phyloP scores from a whole-genome alignment of 225 moss, liverwort and hornwort genomes.

The Asterella californica region DNA sequence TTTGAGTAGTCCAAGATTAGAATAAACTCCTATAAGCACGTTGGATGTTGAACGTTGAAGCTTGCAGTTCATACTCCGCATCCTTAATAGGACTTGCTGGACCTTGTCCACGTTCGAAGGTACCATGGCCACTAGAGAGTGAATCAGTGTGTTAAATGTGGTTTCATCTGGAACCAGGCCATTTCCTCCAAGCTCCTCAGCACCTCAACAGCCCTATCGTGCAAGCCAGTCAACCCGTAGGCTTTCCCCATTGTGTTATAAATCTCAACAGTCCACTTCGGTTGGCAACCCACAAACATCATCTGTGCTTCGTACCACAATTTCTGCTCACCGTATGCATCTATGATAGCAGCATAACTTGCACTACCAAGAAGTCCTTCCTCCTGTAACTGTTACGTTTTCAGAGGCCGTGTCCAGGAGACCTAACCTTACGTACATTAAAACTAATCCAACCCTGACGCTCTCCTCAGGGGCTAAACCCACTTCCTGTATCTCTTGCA shows the following conservation, averaged over 20 bases:
- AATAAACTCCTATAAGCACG: constrained; percentile 36
- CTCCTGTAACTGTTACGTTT: constrained; percentile 8
- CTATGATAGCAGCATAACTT: constrained; percentile 43
- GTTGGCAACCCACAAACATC: constrained; percentile 25
- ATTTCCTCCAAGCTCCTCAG: constrained; percentile 26
- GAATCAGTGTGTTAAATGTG: constrained; percentile 44
- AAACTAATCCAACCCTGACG: constrained; percentile 36
- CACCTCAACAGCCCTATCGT: constrained; percentile 30
- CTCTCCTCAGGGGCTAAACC: constrained; percentile 48
- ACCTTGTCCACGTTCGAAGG: constrained; percentile 23
- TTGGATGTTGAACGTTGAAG: constrained; percentile 36
- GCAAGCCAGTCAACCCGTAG: constrained; percentile 33
- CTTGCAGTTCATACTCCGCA: constrained; percentile 22
- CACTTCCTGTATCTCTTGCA: constrained; percentile 54
- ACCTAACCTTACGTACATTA: constrained; percentile 41
- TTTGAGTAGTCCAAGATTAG: constrained; percentile 28
- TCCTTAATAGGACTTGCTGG: constrained; percentile 13
- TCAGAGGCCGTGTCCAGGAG: constrained; percentile 30
- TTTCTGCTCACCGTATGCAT: constrained; percentile 35
- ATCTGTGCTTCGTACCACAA: constrained; percentile 43
- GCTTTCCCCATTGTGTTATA: constrained; percentile 50
- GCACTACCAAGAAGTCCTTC: constrained; percentile 21
- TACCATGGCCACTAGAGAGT: constrained; percentile 23
- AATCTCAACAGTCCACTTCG: constrained; percentile 35
- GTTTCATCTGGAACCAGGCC: constrained; percentile 42